Evolutionary conservation across 495 filamentous ascomycete species (phyloP).

Genomic region (Rusavskia elegans): DNA sequence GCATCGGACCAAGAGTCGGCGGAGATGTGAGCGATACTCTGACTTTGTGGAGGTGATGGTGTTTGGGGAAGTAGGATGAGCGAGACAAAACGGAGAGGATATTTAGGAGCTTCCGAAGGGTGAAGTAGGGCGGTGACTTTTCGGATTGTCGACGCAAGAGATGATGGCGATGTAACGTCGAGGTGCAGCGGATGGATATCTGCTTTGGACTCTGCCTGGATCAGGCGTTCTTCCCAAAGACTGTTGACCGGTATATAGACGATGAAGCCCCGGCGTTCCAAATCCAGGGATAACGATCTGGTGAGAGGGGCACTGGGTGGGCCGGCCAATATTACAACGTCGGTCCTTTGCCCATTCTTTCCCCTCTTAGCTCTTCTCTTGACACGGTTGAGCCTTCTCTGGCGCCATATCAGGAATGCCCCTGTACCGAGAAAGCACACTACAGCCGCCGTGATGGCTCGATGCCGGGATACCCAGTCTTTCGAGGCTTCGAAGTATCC

Average conservation of each 20-base stretch:
- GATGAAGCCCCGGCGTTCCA: slow-evolving; percentile 85
- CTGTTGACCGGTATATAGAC: slow-evolving; percentile 75
- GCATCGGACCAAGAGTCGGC: slow-evolving; percentile 72
- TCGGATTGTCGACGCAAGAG: slow-evolving; percentile 31
- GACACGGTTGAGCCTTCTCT: slow-evolving; percentile 39
- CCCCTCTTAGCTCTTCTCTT: slow-evolving; percentile 61
- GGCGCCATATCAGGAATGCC: slow-evolving; percentile 48
- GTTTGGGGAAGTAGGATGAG: slow-evolving; percentile 51
- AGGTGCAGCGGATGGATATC: slow-evolving; percentile 74
- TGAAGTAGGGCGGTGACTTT: slow-evolving; percentile 51
- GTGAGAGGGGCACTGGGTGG: slow-evolving; percentile 67
- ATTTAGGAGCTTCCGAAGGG: slow-evolving; percentile 51
- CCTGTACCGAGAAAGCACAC: slow-evolving; percentile 53
- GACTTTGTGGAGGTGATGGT: slow-evolving; percentile 43
- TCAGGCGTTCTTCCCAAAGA: slow-evolving; percentile 63
- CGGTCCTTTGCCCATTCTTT: slow-evolving; percentile 67
- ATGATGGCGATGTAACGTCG: slow-evolving; percentile 61
- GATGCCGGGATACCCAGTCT: slow-evolving; percentile 53
- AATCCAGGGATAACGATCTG: slow-evolving; percentile 60
- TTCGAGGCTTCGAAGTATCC: slow-evolving; percentile 29
- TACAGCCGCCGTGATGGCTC: slow-evolving; percentile 50
- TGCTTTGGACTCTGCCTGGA: slow-evolving; percentile 54
- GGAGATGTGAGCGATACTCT: slow-evolving; percentile 68
- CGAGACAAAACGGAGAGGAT: slow-evolving; percentile 58
- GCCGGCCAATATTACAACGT: slow-evolving; percentile 83